phyloP scores from a whole-genome alignment of 2,329 filamentous ascomycete genomes.

The Apiospora rasikravindrae region DNA sequence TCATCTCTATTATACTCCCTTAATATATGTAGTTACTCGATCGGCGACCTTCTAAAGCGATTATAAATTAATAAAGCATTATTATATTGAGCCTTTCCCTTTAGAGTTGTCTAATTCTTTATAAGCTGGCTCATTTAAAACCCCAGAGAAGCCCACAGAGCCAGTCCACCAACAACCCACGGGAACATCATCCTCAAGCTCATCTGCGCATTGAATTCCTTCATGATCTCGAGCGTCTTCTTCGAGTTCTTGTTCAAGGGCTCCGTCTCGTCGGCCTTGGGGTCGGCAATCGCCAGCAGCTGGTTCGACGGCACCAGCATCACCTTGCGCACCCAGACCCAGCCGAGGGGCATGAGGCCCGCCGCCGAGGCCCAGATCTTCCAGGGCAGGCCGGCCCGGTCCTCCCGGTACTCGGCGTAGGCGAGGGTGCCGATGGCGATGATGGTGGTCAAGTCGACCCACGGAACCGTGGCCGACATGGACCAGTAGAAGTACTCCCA shows the following conservation, averaged over 20 bases:
- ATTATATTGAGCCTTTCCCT: too few species aligned
- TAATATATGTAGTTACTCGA: too few species aligned
- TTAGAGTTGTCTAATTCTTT: too few species aligned
- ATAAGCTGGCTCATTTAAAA: neutral
- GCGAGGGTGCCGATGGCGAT: conserved; percentile 18
- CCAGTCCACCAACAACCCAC: conserved; percentile 21
- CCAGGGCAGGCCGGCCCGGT: conserved; percentile 16
- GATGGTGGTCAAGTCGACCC: conserved; percentile 20
- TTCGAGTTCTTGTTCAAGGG: conserved; percentile 16
- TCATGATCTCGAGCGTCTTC: conserved; percentile 22
- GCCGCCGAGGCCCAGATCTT: conserved; percentile 23
- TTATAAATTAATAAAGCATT: too few species aligned
- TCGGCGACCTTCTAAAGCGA: too few species aligned
- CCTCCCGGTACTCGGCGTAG: conserved; percentile 15
- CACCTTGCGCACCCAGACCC: conserved; percentile 21
- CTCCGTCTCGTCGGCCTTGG: neutral
- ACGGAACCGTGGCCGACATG: conserved; percentile 21
- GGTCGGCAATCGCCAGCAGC: conserved; percentile 4
- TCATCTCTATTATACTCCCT: too few species aligned
- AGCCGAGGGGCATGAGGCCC: conserved; percentile 22
- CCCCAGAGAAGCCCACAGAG: conserved; percentile 20
- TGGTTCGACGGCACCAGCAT: conserved; percentile 20
- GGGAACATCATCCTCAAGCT: conserved; percentile 22
- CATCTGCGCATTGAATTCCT: conserved; percentile 22
- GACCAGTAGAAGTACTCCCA: conserved; percentile 23